Evolutionary conservation across 495 filamentous ascomycete species (phyloP).

Genomic region (Baudoinia panamericana): DNA sequence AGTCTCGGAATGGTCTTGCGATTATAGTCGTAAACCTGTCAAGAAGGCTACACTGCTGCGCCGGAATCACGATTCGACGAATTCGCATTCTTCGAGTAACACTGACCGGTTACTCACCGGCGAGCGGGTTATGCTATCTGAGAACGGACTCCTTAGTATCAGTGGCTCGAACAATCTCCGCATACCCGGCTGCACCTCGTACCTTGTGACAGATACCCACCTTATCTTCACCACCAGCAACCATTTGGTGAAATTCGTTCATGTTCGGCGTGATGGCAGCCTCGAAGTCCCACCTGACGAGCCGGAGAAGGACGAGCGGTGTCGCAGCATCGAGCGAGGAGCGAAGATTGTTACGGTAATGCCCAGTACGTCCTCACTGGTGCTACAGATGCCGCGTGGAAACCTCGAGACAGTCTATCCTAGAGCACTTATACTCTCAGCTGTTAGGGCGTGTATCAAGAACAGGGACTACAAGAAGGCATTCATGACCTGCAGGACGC

Average conservation of each 20-base stretch:
- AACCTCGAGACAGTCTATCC: constrained; percentile 95
- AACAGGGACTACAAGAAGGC: constrained; percentile 67
- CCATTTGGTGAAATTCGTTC: constrained; percentile 86
- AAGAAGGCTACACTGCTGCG: background rate
- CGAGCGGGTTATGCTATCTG: background rate
- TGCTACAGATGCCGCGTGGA: constrained; percentile 86
- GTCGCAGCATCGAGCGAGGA: constrained; percentile 83
- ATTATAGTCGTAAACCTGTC: constrained; percentile 19
- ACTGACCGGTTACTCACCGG: too few relatives aligned
- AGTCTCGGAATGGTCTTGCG: constrained; percentile 54
- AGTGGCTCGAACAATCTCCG: background rate
- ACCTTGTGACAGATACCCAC: constrained; percentile 66
- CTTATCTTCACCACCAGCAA: constrained; percentile 83
- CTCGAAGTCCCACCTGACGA: constrained; percentile 77
- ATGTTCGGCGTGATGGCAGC: constrained; percentile 51
- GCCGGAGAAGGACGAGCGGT: constrained; percentile 82
- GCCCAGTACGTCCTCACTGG: constrained; percentile 66
- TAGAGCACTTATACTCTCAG: constrained; percentile 78
- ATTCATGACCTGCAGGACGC: constrained; percentile 75
- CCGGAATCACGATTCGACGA: too few relatives aligned
- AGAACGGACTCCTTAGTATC: constrained; percentile 55
- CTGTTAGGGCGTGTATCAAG: constrained; percentile 68
- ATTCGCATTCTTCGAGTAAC: too few relatives aligned
- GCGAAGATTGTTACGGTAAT: constrained; percentile 77
- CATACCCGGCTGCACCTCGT: constrained; percentile 58